phyloP scores from a whole-genome alignment of 805 yeast species.

The Brettanomyces naardenensis region DNA sequence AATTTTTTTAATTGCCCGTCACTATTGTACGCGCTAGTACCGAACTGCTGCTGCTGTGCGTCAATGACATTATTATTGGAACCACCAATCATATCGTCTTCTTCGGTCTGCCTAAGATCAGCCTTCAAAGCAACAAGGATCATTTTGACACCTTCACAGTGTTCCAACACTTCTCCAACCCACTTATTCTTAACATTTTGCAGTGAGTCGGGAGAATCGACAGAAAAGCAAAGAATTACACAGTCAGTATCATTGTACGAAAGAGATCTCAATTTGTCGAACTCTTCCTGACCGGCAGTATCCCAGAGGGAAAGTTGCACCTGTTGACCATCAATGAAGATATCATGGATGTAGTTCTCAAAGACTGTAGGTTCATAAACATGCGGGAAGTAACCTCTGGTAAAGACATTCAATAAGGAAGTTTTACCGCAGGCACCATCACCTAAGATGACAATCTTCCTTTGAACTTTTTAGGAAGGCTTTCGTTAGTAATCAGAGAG shows the following conservation, averaged over 20 bases:
- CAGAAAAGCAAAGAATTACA: constrained; percentile 91
- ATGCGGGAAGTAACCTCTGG: constrained; percentile 96
- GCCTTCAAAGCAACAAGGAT: constrained; percentile 93
- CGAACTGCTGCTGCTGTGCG: constrained; percentile 4
- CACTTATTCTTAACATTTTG: constrained; percentile 94
- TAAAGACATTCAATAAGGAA: constrained; percentile 86
- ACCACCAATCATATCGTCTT: constrained; percentile 26
- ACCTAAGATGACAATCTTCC: constrained; percentile 90
- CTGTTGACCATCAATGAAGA: constrained; percentile 89
- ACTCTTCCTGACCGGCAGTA: constrained; percentile 98
- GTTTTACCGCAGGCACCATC: constrained; percentile 99
- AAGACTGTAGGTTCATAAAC: constrained; percentile 98
- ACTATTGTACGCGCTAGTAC: constrained; percentile 19
- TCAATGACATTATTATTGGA: constrained; percentile 15
- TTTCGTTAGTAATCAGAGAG: constrained; percentile 5
- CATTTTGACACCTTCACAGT: constrained; percentile 92
- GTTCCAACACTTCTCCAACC: constrained; percentile 96
- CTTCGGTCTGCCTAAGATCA: constrained; percentile 66
- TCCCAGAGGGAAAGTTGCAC: constrained; percentile 94
- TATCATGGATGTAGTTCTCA: constrained; percentile 95
- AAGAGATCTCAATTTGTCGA: constrained; percentile 85
- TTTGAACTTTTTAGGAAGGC: constrained; percentile 61
- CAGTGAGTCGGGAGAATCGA: constrained; percentile 88
- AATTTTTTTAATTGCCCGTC: constrained; percentile 35
- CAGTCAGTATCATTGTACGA: constrained; percentile 95